A percentile compares a stretch with the other conserved stretches of the same genome.
Conservation (phyloP, 192 early-diverging fungal species). For the Gaertneriomyces semiglobifer region DNA sequence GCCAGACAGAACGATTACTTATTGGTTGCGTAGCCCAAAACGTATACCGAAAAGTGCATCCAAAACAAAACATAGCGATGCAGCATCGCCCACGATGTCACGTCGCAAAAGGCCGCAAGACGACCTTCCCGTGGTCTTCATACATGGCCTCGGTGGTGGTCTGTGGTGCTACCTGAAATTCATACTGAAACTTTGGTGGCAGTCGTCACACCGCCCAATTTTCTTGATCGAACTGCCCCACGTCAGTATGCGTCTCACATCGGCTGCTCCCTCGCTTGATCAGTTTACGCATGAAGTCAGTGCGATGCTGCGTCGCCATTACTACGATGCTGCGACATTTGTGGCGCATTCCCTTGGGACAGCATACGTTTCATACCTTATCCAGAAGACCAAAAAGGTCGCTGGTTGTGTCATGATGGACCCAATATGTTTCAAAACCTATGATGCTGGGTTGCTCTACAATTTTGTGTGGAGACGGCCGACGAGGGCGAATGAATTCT, state of each 20-base stretch:
- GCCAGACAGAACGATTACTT: slow-evolving; percentile 1
- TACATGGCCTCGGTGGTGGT: slow-evolving; percentile 11
- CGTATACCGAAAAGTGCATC: not conserved
- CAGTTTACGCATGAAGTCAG: slow-evolving; percentile 55
- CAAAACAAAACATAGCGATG: not conserved
- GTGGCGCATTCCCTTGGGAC: slow-evolving; percentile 69
- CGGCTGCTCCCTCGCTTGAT: slow-evolving; percentile 52
- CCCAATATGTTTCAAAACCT: slow-evolving; percentile 63
- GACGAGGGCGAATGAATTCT: slow-evolving; percentile 40
- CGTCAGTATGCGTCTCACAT: slow-evolving; percentile 58
- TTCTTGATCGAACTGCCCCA: slow-evolving; percentile 44
- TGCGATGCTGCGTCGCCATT: slow-evolving; percentile 51
- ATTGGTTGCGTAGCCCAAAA: slow-evolving; percentile 14
- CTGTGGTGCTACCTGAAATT: slow-evolving; percentile 21
- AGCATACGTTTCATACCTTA: slow-evolving; percentile 53
- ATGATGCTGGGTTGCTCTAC: slow-evolving; percentile 56
- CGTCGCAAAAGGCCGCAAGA: not conserved
- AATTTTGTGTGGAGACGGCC: slow-evolving; percentile 43
- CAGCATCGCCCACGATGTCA: no score
- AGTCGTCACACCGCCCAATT: slow-evolving; percentile 2
- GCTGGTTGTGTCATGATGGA: slow-evolving; percentile 55
- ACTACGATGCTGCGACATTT: slow-evolving; percentile 53
- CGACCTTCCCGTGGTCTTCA: not conserved
- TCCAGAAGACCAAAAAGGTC: slow-evolving; percentile 49
- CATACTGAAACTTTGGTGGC: slow-evolving; percentile 12